Base-by-base conservation (phyloP, 2,329 filamentous ascomycete species). In the Cytospora piceicola region DNA sequence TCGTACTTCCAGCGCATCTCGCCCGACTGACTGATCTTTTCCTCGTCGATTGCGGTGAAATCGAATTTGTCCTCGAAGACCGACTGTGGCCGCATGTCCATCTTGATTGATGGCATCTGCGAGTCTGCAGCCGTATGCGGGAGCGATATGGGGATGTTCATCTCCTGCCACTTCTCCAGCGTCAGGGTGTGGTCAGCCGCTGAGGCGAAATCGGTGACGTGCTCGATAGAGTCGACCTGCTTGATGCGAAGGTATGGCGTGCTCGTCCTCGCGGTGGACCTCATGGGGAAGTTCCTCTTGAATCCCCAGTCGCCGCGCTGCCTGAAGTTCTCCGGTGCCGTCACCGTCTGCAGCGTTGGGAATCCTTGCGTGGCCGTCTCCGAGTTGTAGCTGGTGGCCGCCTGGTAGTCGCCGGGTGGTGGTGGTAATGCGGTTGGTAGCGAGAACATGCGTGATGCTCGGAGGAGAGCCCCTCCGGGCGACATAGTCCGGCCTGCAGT, bases 221-320 rank as follows among this genome's bases (percentile, higher is more conserved):
- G 90, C 78, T 97, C 93, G 71, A 88, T 85, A 2, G 92, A 91
- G 80, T 98, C 94, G 69, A 96, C 84, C 67, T 90, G 85, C 72
- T 88, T 88, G 71, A 98, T 80, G 69, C 92, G 87, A 62, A 97
- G 85, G 58, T 91, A 82, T 12, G 93, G 91, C n/a, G 88, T 89
- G 8, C 89, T 87, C 8, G 88, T 88, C 62, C 87, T 86, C 24
- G 88, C 86, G 6, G 92, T 94, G 3, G 90, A 88, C 75, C 90
- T 90, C 11, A 90, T 79, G 1, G 94, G 94, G 7, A 98, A 82
- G 1, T 93, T 84, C 63, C 94, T 84, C 80, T 98, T 98, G 72
- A 97, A 81, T 17, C 94, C 94, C 94, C 94, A 98, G 74, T 98
- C 94, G 42, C 94, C 94, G 73, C 87, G 87, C 51, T 83, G 81